phyloP scores from a whole-genome alignment of 768 basidiomycete species.

The Hydnomerulius pinastri region DNA sequence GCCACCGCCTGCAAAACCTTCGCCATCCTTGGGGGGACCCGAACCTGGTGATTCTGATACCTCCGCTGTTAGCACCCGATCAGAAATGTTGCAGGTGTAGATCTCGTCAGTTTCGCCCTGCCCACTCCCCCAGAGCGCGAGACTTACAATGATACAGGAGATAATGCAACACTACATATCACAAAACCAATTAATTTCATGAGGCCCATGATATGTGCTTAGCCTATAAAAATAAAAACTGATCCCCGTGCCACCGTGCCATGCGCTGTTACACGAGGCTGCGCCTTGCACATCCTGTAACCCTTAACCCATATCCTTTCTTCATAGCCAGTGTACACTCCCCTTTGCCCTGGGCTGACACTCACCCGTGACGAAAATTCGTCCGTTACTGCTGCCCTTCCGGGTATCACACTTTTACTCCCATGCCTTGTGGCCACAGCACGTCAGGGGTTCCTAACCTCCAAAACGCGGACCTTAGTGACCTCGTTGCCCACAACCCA shows the following conservation, averaged over 20 bases:
- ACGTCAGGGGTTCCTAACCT: conserved; percentile 10
- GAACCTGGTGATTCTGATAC: background rate
- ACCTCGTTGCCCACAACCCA: conserved; percentile 34
- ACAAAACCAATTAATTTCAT: background rate
- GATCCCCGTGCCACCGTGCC: background rate
- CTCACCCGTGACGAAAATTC: conserved; percentile 2
- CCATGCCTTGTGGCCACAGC: conserved; percentile 15
- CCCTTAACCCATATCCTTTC: conserved; percentile 30
- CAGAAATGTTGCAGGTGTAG: background rate
- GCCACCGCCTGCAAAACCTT: background rate
- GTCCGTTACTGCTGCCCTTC: conserved; percentile 2
- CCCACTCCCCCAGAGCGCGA: background rate
- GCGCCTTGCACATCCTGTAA: conserved; percentile 13
- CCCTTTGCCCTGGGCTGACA: conserved; percentile 34
- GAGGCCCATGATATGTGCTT: background rate
- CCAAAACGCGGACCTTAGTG: conserved; percentile 10
- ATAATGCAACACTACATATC: background rate
- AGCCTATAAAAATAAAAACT: background rate
- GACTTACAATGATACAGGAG: conserved; percentile 7
- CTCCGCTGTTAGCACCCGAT: background rate
- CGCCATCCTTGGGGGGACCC: background rate
- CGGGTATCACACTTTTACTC: conserved; percentile 7
- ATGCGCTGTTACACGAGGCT: conserved; percentile 14
- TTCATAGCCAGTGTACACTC: conserved; percentile 8
- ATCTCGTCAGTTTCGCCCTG: conserved; percentile 7